A percentile compares a stretch with the other conserved stretches of the same genome.
Conservation (phyloP, 1,284 basidiomycete species). For the Sporisorium sorghi region DNA sequence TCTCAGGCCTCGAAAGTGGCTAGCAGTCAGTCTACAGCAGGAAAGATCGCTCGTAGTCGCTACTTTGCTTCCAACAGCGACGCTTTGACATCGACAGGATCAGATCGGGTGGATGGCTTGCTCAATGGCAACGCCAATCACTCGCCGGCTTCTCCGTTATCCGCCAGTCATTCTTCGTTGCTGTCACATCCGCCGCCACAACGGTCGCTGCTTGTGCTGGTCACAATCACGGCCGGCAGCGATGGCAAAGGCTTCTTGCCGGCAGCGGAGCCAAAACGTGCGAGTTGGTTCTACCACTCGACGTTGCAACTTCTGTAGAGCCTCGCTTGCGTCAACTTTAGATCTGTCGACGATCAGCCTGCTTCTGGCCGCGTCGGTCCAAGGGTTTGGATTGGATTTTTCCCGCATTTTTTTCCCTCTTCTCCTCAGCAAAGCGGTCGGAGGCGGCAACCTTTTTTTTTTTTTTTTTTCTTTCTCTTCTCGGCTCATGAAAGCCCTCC, state of each 20-base stretch:
- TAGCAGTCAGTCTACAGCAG: not conserved
- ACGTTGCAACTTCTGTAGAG: not conserved
- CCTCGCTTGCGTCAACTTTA: constrained; percentile 34
- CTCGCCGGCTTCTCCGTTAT: not conserved
- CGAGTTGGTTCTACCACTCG: not conserved
- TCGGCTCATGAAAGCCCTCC: constrained; percentile 27
- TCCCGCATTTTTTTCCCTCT: constrained; percentile 6
- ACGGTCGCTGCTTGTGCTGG: not conserved
- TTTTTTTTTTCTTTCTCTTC: constrained; percentile 1
- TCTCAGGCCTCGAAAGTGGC: not conserved
- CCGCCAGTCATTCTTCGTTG: not conserved
- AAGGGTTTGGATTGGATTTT: not conserved
- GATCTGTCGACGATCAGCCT: constrained; percentile 9
- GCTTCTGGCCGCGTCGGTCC: not conserved
- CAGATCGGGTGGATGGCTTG: not conserved
- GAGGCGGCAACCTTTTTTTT: constrained; percentile 11
- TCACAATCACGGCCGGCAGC: not conserved
- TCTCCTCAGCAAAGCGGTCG: not conserved
- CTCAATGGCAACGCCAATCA: not conserved
- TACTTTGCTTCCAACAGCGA: not conserved
- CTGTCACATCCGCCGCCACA: not conserved
- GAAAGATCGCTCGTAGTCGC: not conserved
- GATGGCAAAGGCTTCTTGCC: not conserved
- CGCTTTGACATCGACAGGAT: not conserved
- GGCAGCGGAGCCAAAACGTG: not conserved